phyloP scores from a whole-genome alignment of 208 protist genomes.

The Vickermania spadyakhi region DNA sequence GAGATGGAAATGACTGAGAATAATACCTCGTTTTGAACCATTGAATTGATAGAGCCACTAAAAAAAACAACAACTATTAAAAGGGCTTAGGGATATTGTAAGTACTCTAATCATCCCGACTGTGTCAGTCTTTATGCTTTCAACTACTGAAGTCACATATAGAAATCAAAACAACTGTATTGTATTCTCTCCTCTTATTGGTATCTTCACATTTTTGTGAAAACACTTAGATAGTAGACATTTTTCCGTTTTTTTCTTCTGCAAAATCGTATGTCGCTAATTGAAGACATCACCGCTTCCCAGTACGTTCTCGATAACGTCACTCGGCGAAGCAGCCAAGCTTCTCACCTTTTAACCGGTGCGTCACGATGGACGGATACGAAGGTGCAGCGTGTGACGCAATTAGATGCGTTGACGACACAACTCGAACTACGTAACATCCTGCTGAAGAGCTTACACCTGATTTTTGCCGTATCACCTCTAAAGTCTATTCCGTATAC shows the following conservation, averaged over 20 bases:
- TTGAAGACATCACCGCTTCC: constrained; percentile 39
- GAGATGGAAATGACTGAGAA: no score
- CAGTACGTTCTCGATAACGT: constrained; percentile 70
- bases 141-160: no score
- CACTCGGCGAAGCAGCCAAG: neutral
- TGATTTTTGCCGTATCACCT: constrained; percentile 52
- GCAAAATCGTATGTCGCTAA: constrained; percentile 2
- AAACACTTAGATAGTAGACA: neutral
- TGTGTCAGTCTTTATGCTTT: no score
- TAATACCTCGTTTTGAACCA: no score
- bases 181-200: no score
- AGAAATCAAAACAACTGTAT: no score
- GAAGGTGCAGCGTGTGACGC: constrained; percentile 73
- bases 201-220: no score
- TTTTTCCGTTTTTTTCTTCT: constrained; percentile 32
- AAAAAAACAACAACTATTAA: no score
- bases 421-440: constrained; percentile 78
- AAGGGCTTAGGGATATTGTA: no score
- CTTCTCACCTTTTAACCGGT: neutral
- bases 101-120: no score
- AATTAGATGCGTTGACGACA: constrained; percentile 56
- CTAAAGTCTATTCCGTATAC: constrained; percentile 60
- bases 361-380: constrained; percentile 50
- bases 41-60: no score
- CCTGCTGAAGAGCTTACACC: constrained; percentile 45